Percentiles rank a stretch among this genome's conserved stretches.
These are phyloP conservation scores for Venturia nashicola DNA, from an alignment of 2,329 filamentous ascomycete genomes.

Conservation along the genomic window DNA sequence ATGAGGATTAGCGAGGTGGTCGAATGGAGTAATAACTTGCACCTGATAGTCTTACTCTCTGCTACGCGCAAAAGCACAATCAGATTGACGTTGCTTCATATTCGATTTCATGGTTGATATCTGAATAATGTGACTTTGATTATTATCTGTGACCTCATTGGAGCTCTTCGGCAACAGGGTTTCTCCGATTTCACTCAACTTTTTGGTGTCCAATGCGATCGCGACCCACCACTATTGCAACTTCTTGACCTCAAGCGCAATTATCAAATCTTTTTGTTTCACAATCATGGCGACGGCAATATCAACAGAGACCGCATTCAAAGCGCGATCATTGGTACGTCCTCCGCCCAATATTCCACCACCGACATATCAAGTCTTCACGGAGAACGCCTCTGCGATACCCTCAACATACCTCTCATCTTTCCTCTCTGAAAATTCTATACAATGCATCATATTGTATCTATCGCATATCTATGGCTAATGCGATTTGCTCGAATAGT, in stretches of 20 bases:
- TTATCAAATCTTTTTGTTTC: not conserved
- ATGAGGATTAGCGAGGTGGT: not conserved
- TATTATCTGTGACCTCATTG: not conserved
- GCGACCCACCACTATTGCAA: not conserved
- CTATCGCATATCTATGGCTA: not conserved
- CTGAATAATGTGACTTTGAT: not conserved
- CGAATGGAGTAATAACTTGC: not conserved
- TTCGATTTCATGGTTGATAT: not conserved
- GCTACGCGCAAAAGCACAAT: not conserved
- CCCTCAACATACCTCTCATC: not conserved
- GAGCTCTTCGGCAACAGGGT: not conserved
- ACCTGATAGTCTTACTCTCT: not conserved
- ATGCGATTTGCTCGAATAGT: slow-evolving; percentile 39
- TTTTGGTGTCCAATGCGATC: not conserved
- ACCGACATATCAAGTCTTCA: not conserved
- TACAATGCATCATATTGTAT: no score
- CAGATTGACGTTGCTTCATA: not conserved
- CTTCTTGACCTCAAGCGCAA: not conserved
- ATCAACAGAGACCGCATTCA: slow-evolving; percentile 2
- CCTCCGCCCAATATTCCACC: not conserved
- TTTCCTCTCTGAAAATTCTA: not conserved
- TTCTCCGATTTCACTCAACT: not conserved
- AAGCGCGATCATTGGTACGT: slow-evolving; percentile 10
- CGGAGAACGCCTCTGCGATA: not conserved
- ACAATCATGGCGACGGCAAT: slow-evolving; percentile 4